Percentiles rank a stretch among this genome's conserved stretches.
Evolutionary conservation across 208 protist genomes (phyloP).

Genomic region (Dictyostelium gargantuum): DNA sequence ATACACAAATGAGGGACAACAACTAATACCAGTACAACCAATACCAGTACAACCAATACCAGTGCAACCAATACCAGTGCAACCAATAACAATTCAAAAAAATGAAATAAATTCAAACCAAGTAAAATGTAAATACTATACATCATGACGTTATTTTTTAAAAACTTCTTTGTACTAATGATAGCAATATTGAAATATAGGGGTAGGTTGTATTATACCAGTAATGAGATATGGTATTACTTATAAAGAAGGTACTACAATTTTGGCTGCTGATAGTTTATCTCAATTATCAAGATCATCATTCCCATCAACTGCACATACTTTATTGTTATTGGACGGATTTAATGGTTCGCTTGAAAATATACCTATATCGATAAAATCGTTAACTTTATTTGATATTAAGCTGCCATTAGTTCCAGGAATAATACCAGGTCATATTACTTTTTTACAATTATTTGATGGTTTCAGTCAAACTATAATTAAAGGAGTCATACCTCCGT

Average conservation of each 20-base stretch:
- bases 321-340: background rate
- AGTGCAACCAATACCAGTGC: background rate
- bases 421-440: background rate
- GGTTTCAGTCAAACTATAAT: background rate
- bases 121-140: too few species aligned
- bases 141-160: too few species aligned
- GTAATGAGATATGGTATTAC: background rate
- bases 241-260: background rate
- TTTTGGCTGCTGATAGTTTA: background rate
- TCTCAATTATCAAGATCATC: background rate
- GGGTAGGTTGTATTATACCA: too few species aligned
- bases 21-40: too few species aligned
- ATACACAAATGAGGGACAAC: too few species aligned
- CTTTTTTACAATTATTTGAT: background rate
- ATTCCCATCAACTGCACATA: background rate
- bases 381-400: background rate
- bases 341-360: background rate
- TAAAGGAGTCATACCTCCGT: too few species aligned
- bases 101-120: too few species aligned
- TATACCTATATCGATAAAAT: background rate
- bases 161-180: too few species aligned
- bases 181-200: too few species aligned
- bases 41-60: background rate
- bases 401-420: background rate
- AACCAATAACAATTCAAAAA: too few species aligned